These are phyloP conservation scores for Phyllostachys edulis DNA, from an alignment of 176 grass and related monocot species.

Conservation along the genomic window DNA sequence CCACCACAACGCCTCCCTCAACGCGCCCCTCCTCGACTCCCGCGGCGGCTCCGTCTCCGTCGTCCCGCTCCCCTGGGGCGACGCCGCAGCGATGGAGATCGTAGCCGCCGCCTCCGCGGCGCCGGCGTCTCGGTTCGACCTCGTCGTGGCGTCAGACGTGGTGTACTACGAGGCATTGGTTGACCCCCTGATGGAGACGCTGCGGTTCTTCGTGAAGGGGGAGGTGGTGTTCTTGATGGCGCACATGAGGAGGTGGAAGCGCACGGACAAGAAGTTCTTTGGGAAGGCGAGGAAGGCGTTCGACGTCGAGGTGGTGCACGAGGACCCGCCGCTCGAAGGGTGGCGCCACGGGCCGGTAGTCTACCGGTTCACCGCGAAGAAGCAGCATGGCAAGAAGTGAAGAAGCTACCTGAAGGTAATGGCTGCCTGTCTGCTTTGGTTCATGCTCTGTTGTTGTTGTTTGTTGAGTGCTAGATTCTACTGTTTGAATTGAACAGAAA, in stretches of 20 bases:
- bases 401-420: slow-evolving; percentile 35
- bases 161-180: slow-evolving; percentile 86
- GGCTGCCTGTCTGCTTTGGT: not conserved
- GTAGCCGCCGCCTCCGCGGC: not conserved
- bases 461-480: slow-evolving; percentile 11
- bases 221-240: slow-evolving; percentile 77
- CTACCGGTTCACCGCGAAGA: slow-evolving; percentile 67
- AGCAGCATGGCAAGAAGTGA: slow-evolving; percentile 26
- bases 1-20: slow-evolving; percentile 64
- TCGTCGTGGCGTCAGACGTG: slow-evolving; percentile 75
- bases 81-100: slow-evolving; percentile 37
- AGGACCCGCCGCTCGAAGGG: slow-evolving; percentile 62
- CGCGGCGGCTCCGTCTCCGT: slow-evolving; percentile 56
- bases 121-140: slow-evolving; percentile 47
- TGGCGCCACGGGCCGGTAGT: slow-evolving; percentile 62
- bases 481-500: not conserved
- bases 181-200: slow-evolving; percentile 73
- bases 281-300: slow-evolving; percentile 76
- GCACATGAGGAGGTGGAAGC: slow-evolving; percentile 95
- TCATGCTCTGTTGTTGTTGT: not conserved
- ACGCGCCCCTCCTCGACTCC: slow-evolving; percentile 46
- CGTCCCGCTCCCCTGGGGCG: slow-evolving; percentile 57
- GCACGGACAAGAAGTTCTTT: slow-evolving; percentile 81
- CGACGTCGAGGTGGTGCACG: slow-evolving; percentile 61
- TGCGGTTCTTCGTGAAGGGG: slow-evolving; percentile 69